phyloP scores from a whole-genome alignment of 2,329 filamentous ascomycete species.

The Talaromyces sp. region DNA sequence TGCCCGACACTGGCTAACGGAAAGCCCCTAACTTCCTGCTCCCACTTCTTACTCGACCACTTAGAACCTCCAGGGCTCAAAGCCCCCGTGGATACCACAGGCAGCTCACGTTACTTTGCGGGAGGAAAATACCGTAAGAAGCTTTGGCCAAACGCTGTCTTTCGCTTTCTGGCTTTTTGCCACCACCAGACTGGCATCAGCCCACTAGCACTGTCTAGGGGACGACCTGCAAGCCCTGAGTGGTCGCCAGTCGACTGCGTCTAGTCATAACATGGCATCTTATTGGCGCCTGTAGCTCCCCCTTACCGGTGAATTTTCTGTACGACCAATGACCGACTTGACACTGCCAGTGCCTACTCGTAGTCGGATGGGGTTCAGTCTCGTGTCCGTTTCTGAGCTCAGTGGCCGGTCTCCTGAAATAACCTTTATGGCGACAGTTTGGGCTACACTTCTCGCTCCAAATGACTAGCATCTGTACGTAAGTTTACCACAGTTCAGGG shows the following conservation, averaged over 20 bases:
- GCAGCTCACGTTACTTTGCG: not conserved
- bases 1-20: no score
- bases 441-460: not conserved
- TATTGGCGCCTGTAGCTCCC: not conserved
- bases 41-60: not conserved
- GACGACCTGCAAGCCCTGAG: not conserved
- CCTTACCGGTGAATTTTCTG: not conserved
- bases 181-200: not conserved
- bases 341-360: not conserved
- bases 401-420: not conserved
- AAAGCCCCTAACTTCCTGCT: conserved; percentile 4
- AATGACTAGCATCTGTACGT: not conserved
- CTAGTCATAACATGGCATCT: not conserved
- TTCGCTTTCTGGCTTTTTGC: not conserved
- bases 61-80: not conserved
- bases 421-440: not conserved
- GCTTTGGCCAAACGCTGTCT: not conserved
- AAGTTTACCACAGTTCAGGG: not conserved
- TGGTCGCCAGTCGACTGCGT: not conserved
- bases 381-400: not conserved
- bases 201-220: not conserved
- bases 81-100: not conserved
- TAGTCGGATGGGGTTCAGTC: not conserved
- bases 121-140: not conserved
- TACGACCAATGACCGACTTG: not conserved